Evolutionary conservation across 306 rosid genomes (phyloP).

Genomic region (Erythrophleum fordii): DNA sequence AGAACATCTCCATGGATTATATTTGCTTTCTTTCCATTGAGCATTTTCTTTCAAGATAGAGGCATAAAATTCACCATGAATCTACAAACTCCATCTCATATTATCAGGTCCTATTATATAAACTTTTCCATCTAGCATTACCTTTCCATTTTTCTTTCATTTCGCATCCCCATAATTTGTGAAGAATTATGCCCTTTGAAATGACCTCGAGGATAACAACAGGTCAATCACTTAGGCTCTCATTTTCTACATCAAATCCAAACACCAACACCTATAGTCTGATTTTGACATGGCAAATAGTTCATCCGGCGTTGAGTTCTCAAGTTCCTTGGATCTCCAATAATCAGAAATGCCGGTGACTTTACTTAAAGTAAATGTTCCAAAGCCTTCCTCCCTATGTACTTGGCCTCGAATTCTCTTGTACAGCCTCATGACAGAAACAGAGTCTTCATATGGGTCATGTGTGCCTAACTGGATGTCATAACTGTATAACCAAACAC

Average conservation of each 20-base stretch:
- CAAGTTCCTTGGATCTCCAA: conserved; percentile 53
- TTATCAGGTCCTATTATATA: background rate
- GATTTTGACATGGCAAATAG: conserved; percentile 66
- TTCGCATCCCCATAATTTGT: background rate
- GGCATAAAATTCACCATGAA: background rate
- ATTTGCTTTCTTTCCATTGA: background rate
- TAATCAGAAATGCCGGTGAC: conserved; percentile 31
- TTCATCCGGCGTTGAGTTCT: conserved; percentile 62
- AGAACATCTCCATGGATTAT: background rate
- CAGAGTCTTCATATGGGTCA: conserved; percentile 75
- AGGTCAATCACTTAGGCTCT: conserved; percentile 30
- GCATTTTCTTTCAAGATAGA: conserved; percentile 5
- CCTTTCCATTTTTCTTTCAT: background rate
- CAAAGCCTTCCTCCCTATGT: conserved; percentile 48
- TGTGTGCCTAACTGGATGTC: conserved; percentile 67
- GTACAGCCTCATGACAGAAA: conserved; percentile 78
- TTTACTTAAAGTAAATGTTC: conserved; percentile 27
- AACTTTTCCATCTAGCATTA: background rate
- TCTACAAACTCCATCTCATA: background rate
- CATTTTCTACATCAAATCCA: conserved; percentile 53
- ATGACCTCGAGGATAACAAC: conserved; percentile 1
- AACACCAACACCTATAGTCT: conserved; percentile 83
- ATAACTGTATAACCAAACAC: conserved; percentile 63
- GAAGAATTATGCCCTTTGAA: conserved; percentile 1
- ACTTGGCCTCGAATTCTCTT: conserved; percentile 65